Base-by-base conservation (phyloP, 108 stramenopile species). In the Skeletonema grethae region DNA sequence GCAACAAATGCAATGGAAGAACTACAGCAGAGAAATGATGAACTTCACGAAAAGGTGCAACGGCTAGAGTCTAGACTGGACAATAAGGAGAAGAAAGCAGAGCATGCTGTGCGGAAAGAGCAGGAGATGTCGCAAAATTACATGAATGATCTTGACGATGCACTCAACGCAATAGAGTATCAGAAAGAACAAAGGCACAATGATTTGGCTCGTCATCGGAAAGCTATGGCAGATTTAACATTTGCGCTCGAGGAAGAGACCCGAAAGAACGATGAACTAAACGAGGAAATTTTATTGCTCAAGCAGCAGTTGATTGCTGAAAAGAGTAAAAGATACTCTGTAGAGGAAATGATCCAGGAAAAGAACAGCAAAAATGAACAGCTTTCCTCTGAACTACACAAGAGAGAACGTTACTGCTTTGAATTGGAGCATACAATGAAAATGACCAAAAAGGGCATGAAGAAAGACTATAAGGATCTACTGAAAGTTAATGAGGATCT, bases 81-180 rank as follows among this genome's bases (percentile, higher is more conserved):
- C 1, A 53, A 53, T 2, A 22, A 22, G 50, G 5, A 20, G 6
- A n/a, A 53, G 22, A 24, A 22, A 22, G 50, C 18, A 24, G 20
- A 53, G 22, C n/a, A 53, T 10, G 50, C 50, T 53, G 7, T 22
- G 50, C 22, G n/a, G 22, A 20, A 22, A n/a, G 50, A 53, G 22
- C 6, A 53, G 22, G 50, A 53, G n/a, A 53, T 53, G 50, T 53
- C 50, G n/a, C 41, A n/a, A 43, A 43, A 43, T 43, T 43, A 43
- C 41, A 43, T 43, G 41, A n/a, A 43, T 15, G 41, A 43, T 43
- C 41, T 43, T 5, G 41, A 43, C 4, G 15, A 4, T 43, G 41
- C 41, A 43, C 41, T 3, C 3, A 43, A 15, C 41, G 15, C 41
- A 43, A 43, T 43, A 43, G 41, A 43, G 41, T 15, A n/a, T n/a